Evolutionary conservation across 768 basidiomycete species (phyloP), one percentile per base, ranked within the genome.

Genomic region (Candolleomyces aberdarensis): DNA sequence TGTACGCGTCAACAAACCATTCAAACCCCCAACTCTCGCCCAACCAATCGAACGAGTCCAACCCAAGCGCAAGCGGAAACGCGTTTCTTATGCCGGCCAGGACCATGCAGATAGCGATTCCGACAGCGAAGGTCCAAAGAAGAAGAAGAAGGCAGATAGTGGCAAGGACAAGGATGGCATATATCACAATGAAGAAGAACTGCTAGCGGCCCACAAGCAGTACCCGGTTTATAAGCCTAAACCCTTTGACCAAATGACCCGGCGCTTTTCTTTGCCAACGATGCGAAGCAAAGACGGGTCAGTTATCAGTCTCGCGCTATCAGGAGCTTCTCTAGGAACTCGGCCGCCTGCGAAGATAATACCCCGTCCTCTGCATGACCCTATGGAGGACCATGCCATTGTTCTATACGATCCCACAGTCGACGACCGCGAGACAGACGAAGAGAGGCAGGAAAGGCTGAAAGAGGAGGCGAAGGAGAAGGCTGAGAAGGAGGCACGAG

Each of bases 371-470:
- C 77, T 98, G n/a, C 90, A 96, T 67, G 94, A 99, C 71, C 97
- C 96, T 1, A 96, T 99, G 92, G 87, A 91, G 54, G 95, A 98
- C 67, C 96, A 98, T 73, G 95, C 96, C 0, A 97, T 99, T 62
- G 96, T 99, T 3, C 76, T 98, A 14, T 99, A 93, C 70, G 97
- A 98, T 68, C 97, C 97, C 0, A 98, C 97, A 0, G 87, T 96
- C 51, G 95, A 99, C 69, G 89, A 92, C 69, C 78, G 89, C 64
- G 94, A 96, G 72, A 94, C 94, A 0, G 91, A 94, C 68, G 91
- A 94, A 67, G 94, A 94, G 70, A 81, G 82, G 66, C 85, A 79
- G 70, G 88, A 86, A 61, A 78, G 91, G 41, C 83, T 88, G 67
- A 88, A 87, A 69, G 86, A 89, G 67, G 89, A 91, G 68, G 84